These are phyloP conservation scores for Gossypium gossypioides DNA, from an alignment of 441 rosid genomes.

Conservation along the genomic window DNA sequence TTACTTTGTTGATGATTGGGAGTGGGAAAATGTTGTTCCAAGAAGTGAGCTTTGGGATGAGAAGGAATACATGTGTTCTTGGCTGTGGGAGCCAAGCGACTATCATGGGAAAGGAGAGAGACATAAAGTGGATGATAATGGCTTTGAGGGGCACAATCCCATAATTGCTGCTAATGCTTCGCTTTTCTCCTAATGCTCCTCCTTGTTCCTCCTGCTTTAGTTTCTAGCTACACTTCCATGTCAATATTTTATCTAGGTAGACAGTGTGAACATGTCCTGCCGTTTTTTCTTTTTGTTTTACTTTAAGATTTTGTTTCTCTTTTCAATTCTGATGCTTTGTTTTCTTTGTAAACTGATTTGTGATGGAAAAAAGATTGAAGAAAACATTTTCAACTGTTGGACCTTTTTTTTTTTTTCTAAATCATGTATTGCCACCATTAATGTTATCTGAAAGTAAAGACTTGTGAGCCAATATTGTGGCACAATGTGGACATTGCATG, in stretches of 20 bases:
- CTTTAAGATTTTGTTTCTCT: neutral
- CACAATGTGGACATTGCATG: neutral
- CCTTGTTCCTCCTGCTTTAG: neutral
- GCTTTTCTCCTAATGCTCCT: constrained; percentile 42
- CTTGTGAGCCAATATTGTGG: neutral
- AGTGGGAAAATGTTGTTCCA: constrained; percentile 31
- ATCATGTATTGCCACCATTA: neutral
- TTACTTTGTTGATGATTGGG: constrained; percentile 34
- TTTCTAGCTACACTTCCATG: neutral
- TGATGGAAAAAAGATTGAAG: neutral
- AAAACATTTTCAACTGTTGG: neutral
- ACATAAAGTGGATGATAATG: constrained; percentile 16
- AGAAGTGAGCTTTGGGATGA: constrained; percentile 16
- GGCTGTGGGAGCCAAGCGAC: constrained; percentile 31
- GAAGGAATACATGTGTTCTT: constrained; percentile 17
- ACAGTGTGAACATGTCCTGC: neutral
- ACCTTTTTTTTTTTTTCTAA: no score
- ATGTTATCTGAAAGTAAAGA: neutral
- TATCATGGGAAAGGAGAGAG: constrained; percentile 20
- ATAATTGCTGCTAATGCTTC: constrained; percentile 28
- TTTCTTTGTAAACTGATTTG: neutral
- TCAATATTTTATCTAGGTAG: neutral
- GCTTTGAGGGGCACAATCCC: constrained; percentile 33
- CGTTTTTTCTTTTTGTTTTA: neutral
- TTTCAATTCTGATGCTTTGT: neutral